Base-by-base conservation (phyloP, 2,329 filamentous ascomycete species). In the Aspergillus sp. region DNA sequence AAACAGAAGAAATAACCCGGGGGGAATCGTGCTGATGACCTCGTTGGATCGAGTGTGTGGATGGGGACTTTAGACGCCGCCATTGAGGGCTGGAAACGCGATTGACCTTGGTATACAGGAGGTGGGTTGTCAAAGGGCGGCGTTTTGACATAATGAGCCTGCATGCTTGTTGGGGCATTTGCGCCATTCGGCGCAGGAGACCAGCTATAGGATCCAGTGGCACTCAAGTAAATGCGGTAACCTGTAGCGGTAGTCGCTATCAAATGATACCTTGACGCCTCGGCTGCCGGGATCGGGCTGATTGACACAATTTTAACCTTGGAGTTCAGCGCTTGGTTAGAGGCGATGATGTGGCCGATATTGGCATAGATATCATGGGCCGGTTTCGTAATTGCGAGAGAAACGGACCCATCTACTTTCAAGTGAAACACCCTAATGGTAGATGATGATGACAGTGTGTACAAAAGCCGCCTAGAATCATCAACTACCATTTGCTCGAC, bases 91-190 rank as follows among this genome's bases (percentile, higher is more conserved):
- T 72, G 64, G 59, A 68, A 66, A 50, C 62, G 64, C 59, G 64
- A 52, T 68, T 67, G 63, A 56, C 59, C 63, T 64, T 67, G 62
- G 60, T 60, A 53, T 56, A 55, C 52, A 53, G 61, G 53, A 56
- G 70, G 46, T 58, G 64, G 58, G 50, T 61, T 63, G 65, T 74
- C 61, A 64, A 75, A 58, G 75, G 95, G 95, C 1, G 96, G 95
- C 58, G 96, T 96, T 70, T 95, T 96, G 74, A 99, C 91, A 69
- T 96, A 95, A 66, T 96, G 90, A n/a, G 97, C 87, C 74, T 97
- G 93, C 91, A 99, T 97, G 75, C 91, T 97, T 66, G 90, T 93
- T 0, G 95, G 93, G 0, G 90, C 87, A 57, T 82, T 87, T 7
- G 84, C 82, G 19, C 84, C 81, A 21, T 84, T 83, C 14, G 82